Base-by-base conservation (phyloP, 2,329 filamentous ascomycete species). In the Sporothrix brasiliensis region DNA sequence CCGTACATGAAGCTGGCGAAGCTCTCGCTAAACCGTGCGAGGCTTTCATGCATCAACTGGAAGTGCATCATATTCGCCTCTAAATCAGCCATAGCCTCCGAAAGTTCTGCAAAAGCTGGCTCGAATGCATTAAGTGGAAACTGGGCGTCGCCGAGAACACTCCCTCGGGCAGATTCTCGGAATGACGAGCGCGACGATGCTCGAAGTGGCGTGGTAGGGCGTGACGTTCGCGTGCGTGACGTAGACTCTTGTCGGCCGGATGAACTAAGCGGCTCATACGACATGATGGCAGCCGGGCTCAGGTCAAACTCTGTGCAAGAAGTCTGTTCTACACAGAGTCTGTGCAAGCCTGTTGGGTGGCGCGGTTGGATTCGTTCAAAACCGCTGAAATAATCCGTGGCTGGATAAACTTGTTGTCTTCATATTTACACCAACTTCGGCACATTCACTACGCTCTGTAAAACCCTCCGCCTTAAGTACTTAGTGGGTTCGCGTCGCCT, bases 31-130 rank as follows among this genome's bases (percentile, higher is more conserved):
- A 99, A 99, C 34, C 95, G 88, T 30, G 92, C 89, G 75, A 99
- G 81, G 77, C 92, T 97, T 83, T 98, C 94, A 78, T 99, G 93
- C 90, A 99, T 96, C 73, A 97, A 83, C 80, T 98, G 94, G 75
- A 99, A 89, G 79, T 97, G 93, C 90, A 97, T 93, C 83, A 98
- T 93, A 79, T 99, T 98, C 72, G 93, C 92, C 83, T 99, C 95
- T 11, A 99, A 87, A 76, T 98, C 95, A 30, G 93, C 93, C 88
- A 98, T 94, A 71, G 92, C 91, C 79, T 99, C 95, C 11, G 92
- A 91, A 1, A 99, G 86, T 81, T 99, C 95, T 16, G 93, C 93
- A 79, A 99, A 98, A 16, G 92, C 91, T 0, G 93, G 92, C 78
- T 98, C 94, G 71, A 98, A 89, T 2, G 86, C 82, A 75, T 94